phyloP scores from a whole-genome alignment of 1,284 basidiomycete species.

The Kwoniella shivajii region DNA sequence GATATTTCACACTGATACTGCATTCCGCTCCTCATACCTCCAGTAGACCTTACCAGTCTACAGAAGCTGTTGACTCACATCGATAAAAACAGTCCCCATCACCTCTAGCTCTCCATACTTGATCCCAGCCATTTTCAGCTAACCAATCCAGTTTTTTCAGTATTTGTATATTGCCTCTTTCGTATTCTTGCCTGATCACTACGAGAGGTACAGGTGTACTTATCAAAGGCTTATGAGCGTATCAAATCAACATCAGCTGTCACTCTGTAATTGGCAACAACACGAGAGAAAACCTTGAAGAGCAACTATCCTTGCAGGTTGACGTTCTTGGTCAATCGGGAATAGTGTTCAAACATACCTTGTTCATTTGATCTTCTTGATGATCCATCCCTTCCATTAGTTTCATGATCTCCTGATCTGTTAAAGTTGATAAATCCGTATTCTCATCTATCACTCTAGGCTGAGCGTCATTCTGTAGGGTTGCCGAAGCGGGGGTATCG shows the following conservation, averaged over 20 bases:
- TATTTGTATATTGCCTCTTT: constrained; percentile 61
- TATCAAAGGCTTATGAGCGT: constrained; percentile 56
- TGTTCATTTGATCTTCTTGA: constrained; percentile 33
- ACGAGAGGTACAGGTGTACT: constrained; percentile 50
- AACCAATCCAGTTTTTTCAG: constrained; percentile 67
- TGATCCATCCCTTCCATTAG: constrained; percentile 49
- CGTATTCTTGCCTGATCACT: constrained; percentile 62
- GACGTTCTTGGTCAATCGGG: too few species aligned
- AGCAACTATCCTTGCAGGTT: too few species aligned
- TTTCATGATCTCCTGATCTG: constrained; percentile 53
- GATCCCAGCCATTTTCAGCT: constrained; percentile 62
- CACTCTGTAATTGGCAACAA: too few species aligned
- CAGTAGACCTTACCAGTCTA: not conserved
- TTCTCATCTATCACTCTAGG: constrained; percentile 50
- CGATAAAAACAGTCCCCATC: constrained; percentile 76
- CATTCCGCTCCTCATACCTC: too few species aligned
- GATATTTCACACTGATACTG: too few species aligned
- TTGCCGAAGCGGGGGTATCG: too few species aligned
- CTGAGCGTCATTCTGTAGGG: too few species aligned
- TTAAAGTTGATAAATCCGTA: constrained; percentile 50
- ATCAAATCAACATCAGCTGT: too few species aligned
- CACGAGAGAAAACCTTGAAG: too few species aligned
- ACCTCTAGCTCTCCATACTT: constrained; percentile 70
- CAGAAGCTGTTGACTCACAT: constrained; percentile 56
- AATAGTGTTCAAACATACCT: constrained; percentile 31